These are phyloP conservation scores for Vigna radiata DNA, from an alignment of 306 rosid species.

Conservation along the genomic window DNA sequence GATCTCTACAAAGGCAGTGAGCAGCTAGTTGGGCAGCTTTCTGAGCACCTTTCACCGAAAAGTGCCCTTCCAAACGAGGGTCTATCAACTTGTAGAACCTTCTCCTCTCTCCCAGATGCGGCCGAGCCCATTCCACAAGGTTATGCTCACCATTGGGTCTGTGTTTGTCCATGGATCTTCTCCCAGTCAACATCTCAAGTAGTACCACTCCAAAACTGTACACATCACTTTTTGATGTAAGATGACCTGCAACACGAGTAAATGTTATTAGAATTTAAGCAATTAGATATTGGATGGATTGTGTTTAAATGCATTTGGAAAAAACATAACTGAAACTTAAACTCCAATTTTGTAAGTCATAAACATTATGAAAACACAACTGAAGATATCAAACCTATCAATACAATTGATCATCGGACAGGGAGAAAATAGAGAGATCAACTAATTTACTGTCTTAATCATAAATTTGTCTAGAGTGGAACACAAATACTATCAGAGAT, in stretches of 20 bases:
- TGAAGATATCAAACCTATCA: conserved; percentile 12
- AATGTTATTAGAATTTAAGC: conserved; percentile 27
- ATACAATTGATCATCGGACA: conserved; percentile 3
- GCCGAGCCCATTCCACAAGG: conserved; percentile 99
- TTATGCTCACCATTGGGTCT: conserved; percentile 95
- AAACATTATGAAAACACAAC: conserved; percentile 1
- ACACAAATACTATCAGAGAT: conserved; percentile 3
- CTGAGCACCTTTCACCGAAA: conserved; percentile 93
- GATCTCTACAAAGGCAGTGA: conserved; percentile 92
- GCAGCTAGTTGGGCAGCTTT: conserved; percentile 88
- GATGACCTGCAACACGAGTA: conserved; percentile 74
- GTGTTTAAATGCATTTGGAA: neutral
- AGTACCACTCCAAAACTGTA: conserved; percentile 96
- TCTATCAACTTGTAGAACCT: conserved; percentile 88
- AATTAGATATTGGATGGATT: neutral
- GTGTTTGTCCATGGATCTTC: conserved; percentile 98
- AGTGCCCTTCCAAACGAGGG: conserved; percentile 97
- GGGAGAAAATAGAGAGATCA: neutral
- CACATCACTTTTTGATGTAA: conserved; percentile 93
- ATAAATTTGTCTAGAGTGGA: conserved; percentile 16
- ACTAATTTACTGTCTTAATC: neutral
- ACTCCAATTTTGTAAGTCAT: neutral
- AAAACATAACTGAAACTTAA: neutral
- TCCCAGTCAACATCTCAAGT: conserved; percentile 90
- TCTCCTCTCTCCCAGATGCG: conserved; percentile 88